Conservation (phyloP, 2,329 filamentous ascomycete genomes). For the Diaporthe vexans region DNA sequence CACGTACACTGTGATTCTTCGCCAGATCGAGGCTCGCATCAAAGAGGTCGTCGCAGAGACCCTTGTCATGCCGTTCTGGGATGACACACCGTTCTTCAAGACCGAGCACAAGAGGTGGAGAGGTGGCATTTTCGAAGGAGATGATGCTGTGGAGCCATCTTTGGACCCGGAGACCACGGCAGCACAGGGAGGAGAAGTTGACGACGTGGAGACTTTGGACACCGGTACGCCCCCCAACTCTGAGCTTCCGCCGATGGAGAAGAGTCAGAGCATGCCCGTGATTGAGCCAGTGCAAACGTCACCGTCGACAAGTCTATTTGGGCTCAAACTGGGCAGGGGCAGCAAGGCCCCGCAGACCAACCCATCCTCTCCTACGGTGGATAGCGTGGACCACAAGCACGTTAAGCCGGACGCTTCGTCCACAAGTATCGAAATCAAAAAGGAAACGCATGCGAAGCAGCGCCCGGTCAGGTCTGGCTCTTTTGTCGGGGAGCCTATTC, state of each 20-base stretch:
- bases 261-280: slow-evolving; percentile 65
- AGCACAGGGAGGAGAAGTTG: slow-evolving; percentile 62
- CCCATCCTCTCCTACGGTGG: slow-evolving; percentile 35
- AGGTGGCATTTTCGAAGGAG: slow-evolving; percentile 83
- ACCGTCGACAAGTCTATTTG: slow-evolving; percentile 61
- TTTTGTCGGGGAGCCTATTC: slow-evolving; percentile 73
- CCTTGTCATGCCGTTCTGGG: slow-evolving; percentile 93
- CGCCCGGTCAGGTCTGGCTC: slow-evolving; percentile 64
- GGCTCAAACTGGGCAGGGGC: slow-evolving; percentile 61
- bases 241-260: slow-evolving; percentile 65
- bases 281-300: slow-evolving; percentile 57
- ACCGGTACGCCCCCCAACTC: slow-evolving; percentile 52
- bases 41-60: slow-evolving; percentile 95
- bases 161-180: slow-evolving; percentile 54
- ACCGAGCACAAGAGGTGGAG: slow-evolving; percentile 84
- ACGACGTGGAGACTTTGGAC: slow-evolving; percentile 61
- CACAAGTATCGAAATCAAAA: slow-evolving; percentile 63
- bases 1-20: slow-evolving; percentile 91
- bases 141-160: slow-evolving; percentile 60
- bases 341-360: slow-evolving; percentile 40
- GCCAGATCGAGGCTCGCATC: slow-evolving; percentile 94
- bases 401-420: slow-evolving; percentile 58
- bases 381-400: slow-evolving; percentile 6
- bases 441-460: slow-evolving; percentile 51
- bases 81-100: slow-evolving; percentile 91